phyloP scores from a whole-genome alignment of 2,329 filamentous ascomycete species.

The Hypoxylon sp. region DNA sequence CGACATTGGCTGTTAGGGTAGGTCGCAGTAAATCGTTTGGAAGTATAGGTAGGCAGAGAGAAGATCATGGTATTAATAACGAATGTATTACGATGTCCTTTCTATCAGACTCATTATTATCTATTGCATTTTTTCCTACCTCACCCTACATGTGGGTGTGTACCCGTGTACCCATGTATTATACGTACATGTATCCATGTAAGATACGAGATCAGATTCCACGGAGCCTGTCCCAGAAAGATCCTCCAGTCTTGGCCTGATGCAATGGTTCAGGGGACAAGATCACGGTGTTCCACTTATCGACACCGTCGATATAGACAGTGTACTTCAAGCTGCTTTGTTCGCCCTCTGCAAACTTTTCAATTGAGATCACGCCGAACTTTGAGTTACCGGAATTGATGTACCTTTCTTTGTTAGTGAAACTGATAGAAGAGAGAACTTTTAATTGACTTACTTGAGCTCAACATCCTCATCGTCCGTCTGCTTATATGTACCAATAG shows the following conservation, averaged over 20 bases:
- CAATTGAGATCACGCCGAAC: constrained; percentile 87
- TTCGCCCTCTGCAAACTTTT: constrained; percentile 72
- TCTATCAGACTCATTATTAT: constrained; percentile 16
- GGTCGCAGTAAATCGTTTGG: background rate
- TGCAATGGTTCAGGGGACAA: constrained; percentile 62
- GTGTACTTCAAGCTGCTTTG: constrained; percentile 84
- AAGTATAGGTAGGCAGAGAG: constrained; percentile 11
- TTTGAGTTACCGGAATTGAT: constrained; percentile 90
- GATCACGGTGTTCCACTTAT: constrained; percentile 79
- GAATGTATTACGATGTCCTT: constrained; percentile 10
- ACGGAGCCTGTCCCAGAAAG: constrained; percentile 65
- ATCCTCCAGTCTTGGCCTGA: constrained; percentile 54
- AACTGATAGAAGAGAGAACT: background rate
- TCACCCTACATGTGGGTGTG: background rate
- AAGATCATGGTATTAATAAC: background rate
- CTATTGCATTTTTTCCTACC: constrained; percentile 12
- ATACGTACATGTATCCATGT: constrained; percentile 8
- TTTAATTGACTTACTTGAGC: constrained; percentile 77
- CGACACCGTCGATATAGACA: constrained; percentile 84
- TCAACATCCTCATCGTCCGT: constrained; percentile 85
- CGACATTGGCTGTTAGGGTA: background rate
- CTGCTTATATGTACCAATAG: constrained; percentile 86
- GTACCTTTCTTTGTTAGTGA: constrained; percentile 67
- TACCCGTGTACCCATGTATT: constrained; percentile 16
- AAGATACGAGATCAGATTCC: constrained; percentile 35